Evolutionary conservation across 176 grass and related monocot species (phyloP).

Genomic region (Aegilops speltoides): DNA sequence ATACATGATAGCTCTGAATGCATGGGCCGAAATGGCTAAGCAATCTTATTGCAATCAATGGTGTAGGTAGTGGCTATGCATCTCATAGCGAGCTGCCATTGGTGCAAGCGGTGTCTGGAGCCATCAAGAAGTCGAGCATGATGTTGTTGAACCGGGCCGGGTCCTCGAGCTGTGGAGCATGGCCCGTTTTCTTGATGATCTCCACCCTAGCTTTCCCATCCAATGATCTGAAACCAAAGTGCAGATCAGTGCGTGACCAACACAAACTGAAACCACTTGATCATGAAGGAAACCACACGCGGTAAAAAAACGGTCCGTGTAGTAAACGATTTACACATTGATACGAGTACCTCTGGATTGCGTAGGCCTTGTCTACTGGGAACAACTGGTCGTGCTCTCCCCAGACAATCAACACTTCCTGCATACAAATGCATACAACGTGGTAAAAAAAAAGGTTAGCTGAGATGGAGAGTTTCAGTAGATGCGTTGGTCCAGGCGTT

Average conservation of each 20-base stretch:
- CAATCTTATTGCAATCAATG: conserved; percentile 20
- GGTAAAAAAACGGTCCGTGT: not conserved
- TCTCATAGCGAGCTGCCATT: not conserved
- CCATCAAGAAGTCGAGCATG: conserved; percentile 47
- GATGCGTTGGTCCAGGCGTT: not conserved
- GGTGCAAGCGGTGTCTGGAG: not conserved
- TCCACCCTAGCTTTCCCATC: conserved; percentile 60
- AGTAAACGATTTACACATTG: not conserved
- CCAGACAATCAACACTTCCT: conserved; percentile 81
- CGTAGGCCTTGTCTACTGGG: conserved; percentile 57
- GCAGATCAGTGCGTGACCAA: not conserved
- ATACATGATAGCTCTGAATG: not conserved
- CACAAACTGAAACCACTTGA: not conserved
- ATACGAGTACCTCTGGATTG: conserved; percentile 47
- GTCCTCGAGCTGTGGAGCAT: conserved; percentile 53
- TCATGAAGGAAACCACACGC: no score
- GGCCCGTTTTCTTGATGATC: conserved; percentile 61
- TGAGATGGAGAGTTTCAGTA: not conserved
- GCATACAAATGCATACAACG: not conserved
- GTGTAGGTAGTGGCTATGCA: not conserved
- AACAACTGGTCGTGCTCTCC: conserved; percentile 79
- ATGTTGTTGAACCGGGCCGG: conserved; percentile 46
- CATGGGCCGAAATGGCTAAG: not conserved
- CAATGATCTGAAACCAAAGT: conserved; percentile 37
- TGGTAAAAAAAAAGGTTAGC: not conserved